Evolutionary conservation across 768 basidiomycete species (phyloP).

Genomic region (Russula sp.): DNA sequence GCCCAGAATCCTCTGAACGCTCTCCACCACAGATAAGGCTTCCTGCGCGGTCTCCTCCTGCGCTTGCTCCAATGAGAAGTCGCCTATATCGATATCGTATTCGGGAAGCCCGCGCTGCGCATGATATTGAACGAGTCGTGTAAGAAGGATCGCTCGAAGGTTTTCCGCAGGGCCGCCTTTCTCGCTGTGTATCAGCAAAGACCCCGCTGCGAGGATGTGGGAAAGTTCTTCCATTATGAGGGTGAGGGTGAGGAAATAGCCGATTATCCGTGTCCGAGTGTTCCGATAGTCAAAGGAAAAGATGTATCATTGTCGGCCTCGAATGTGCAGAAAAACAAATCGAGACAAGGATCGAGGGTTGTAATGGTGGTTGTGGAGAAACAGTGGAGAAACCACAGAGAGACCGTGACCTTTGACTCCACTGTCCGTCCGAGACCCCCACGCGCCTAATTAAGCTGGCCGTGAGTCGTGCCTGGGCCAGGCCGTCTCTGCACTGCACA

Average conservation of each 20-base stretch:
- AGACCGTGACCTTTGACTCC: too few species aligned
- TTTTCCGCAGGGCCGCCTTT: conserved; percentile 2
- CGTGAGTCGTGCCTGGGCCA: too few species aligned
- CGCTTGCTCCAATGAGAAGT: conserved; percentile 8
- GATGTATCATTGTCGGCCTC: not conserved
- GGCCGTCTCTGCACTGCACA: not conserved
- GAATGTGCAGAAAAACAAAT: too few species aligned
- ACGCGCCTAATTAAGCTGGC: not conserved
- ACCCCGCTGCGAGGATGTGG: conserved; percentile 8
- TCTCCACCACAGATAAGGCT: conserved; percentile 17
- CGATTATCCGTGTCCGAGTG: not conserved
- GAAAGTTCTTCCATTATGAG: conserved; percentile 16
- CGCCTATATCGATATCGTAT: not conserved
- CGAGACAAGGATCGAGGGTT: too few species aligned
- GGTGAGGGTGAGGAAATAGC: not conserved
- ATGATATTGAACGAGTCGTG: conserved; percentile 16
- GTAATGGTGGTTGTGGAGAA: too few species aligned
- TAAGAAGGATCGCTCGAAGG: conserved; percentile 14
- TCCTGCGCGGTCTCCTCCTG: conserved; percentile 17
- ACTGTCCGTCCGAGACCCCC: too few species aligned
- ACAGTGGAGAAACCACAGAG: too few species aligned
- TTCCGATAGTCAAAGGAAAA: not conserved
- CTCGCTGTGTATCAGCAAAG: conserved; percentile 16
- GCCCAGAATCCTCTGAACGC: conserved; percentile 19
- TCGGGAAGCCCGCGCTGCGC: conserved; percentile 12